Percentiles rank a stretch among this genome's conserved stretches.
Conservation (phyloP, 257 asterid genomes). For the Coffea canephora region DNA sequence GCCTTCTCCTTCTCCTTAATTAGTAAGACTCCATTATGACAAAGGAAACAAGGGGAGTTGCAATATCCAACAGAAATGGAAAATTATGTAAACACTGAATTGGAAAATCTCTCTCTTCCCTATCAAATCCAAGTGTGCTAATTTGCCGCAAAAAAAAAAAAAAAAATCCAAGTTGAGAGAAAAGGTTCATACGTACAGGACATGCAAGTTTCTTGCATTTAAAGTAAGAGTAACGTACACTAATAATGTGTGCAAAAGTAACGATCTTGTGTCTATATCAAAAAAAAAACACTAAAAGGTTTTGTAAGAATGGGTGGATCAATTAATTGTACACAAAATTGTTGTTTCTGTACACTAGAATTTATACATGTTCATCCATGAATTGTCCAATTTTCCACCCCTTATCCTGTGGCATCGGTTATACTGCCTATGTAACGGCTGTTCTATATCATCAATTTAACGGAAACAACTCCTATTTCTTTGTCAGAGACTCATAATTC, state of each 20-base stretch:
- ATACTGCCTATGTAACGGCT: conserved; percentile 14
- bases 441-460: background rate
- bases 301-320: background rate
- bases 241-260: background rate
- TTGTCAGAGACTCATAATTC: background rate
- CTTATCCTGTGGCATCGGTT: conserved; percentile 27
- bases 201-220: background rate
- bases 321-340: background rate
- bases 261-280: background rate
- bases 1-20: background rate
- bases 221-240: background rate
- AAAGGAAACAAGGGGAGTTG: background rate
- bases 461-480: conserved; percentile 7
- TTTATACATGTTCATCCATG: background rate
- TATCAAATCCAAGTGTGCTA: background rate
- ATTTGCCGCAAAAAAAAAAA: no score
- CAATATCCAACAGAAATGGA: background rate
- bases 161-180: background rate
- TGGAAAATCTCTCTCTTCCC: background rate
- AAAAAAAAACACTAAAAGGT: no score
- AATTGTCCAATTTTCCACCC: background rate
- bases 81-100: background rate
- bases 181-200: background rate
- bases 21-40: no score
- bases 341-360: background rate